Base-by-base conservation (phyloP, 306 rosid genomes). In the Arachis stenosperma region DNA sequence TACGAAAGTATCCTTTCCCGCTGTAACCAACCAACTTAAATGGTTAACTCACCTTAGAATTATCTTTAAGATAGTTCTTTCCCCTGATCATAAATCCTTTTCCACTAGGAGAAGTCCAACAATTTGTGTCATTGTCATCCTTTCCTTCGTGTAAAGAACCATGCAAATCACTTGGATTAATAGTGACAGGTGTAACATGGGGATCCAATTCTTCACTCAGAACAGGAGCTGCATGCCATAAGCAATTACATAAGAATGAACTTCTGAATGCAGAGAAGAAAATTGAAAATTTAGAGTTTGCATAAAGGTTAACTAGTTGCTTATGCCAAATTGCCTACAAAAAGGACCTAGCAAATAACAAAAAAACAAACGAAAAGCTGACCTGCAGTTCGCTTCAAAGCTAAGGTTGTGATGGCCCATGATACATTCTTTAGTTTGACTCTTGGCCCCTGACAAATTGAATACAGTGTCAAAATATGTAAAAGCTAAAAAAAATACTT, bases 21-120 rank as follows among this genome's bases (percentile, higher is more conserved):
- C 42, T 41, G 15, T 57, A 76, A 71, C 52, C 27, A n/a, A 58
- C 44, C 47, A 69, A 73, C 47, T 48, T 63, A 44, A 47, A 76
- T 56, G 65, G 48, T 58, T 54, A 69, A 63, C 82, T 57, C 54
- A 91, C 98, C 97, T 93, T 93, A 71, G 84, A 79, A 69, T 82
- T 87, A 81, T 93, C 98, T 85, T 86, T 89, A 59, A 93, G 87
- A 83, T 93, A 93, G 78, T 70, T 93, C 84, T 93, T 93, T 79
- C 97, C 97, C 71, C 98, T 85, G 65, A 93, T 86, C 98, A 84
- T 93, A 83, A 93, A 93, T 88, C 97, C 88, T 22, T 46, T 55
- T 51, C 96, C 97, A 56, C 83, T 80, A 47, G 98, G 97, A 71
- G 91, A 82, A 73, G 85, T 70, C 97, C 98, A 93, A 81, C 98